Percentiles rank a stretch among this genome's conserved stretches.
Evolutionary conservation across 352 stramenopile species (phyloP).

Genomic region (Phytophthora pluvialis): DNA sequence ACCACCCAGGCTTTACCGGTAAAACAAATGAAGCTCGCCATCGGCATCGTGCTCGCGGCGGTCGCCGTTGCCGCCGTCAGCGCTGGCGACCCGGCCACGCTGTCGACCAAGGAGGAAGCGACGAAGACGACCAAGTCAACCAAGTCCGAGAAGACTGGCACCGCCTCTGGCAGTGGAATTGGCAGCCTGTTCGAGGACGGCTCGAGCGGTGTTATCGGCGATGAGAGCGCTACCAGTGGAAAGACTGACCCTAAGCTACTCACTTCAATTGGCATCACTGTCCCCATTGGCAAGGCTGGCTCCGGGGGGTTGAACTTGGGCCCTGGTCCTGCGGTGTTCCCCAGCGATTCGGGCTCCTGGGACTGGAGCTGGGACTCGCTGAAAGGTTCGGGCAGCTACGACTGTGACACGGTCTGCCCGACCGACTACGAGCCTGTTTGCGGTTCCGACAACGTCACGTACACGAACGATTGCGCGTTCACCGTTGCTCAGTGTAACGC

Average conservation of each 20-base stretch:
- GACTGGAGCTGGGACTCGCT: slow-evolving; percentile 21
- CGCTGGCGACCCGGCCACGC: slow-evolving; percentile 20
- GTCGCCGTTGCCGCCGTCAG: slow-evolving; percentile 11
- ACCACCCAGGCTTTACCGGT: background rate
- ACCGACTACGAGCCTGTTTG: slow-evolving; percentile 33
- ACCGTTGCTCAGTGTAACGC: slow-evolving; percentile 27
- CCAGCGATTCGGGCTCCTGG: slow-evolving; percentile 25
- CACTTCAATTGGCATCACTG: slow-evolving; percentile 17
- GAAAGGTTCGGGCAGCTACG: slow-evolving; percentile 9
- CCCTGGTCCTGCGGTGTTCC: slow-evolving; percentile 19
- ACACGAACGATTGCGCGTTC: slow-evolving; percentile 24
- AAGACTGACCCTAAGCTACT: slow-evolving; percentile 13
- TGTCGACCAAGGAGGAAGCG: slow-evolving; percentile 32
- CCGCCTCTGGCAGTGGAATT: slow-evolving; percentile 7
- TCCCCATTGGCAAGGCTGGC: slow-evolving; percentile 16
- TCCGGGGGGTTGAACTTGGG: slow-evolving; percentile 15
- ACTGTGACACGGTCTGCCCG: slow-evolving; percentile 31
- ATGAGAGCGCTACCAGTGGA: slow-evolving; percentile 7
- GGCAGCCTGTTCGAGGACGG: slow-evolving; percentile 20
- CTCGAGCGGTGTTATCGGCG: slow-evolving; percentile 6
- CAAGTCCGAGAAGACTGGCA: slow-evolving; percentile 21
- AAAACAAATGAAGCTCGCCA: slow-evolving; percentile 23
- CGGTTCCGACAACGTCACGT: slow-evolving; percentile 35
- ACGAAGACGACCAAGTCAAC: slow-evolving; percentile 22
- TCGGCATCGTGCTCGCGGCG: slow-evolving; percentile 25